Evolutionary conservation across 345 rosid genomes (phyloP).

Genomic region (Adansonia digitata): DNA sequence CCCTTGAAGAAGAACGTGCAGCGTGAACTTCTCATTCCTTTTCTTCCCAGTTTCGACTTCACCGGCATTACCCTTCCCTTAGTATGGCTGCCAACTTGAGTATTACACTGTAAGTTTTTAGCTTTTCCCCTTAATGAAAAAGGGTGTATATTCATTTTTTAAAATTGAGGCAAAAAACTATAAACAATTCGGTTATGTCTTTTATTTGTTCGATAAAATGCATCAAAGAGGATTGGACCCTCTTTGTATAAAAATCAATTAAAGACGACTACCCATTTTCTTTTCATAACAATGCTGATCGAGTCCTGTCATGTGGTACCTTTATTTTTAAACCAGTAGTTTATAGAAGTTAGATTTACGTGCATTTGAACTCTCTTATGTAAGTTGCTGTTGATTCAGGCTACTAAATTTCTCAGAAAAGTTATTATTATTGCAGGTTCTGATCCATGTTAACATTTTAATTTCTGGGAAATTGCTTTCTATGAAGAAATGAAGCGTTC

Average conservation of each 20-base stretch:
- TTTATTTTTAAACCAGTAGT: background rate
- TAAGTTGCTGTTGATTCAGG: background rate
- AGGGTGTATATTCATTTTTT: too few relatives aligned
- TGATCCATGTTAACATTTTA: background rate
- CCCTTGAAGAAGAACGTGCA: background rate
- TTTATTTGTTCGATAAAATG: background rate
- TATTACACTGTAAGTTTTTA: background rate
- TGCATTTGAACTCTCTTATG: background rate
- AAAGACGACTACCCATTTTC: background rate
- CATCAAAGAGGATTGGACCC: too few relatives aligned
- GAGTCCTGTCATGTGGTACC: background rate
- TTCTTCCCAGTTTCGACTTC: background rate
- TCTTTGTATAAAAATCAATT: background rate
- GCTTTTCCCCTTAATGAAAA: background rate
- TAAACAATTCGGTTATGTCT: background rate
- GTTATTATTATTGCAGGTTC: constrained; percentile 6
- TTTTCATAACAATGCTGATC: background rate
- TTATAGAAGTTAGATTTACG: background rate
- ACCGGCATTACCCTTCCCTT: background rate
- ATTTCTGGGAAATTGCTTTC: constrained; percentile 16
- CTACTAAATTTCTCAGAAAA: background rate
- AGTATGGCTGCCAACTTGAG: background rate
- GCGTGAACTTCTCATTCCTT: too few relatives aligned
- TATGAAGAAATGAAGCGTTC: constrained; percentile 21
- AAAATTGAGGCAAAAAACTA: background rate